A percentile compares a stretch with the other conserved stretches of the same genome.
These are phyloP conservation scores for Tolypocladium album DNA, from an alignment of 2,329 filamentous ascomycete species.

Conservation along the genomic window DNA sequence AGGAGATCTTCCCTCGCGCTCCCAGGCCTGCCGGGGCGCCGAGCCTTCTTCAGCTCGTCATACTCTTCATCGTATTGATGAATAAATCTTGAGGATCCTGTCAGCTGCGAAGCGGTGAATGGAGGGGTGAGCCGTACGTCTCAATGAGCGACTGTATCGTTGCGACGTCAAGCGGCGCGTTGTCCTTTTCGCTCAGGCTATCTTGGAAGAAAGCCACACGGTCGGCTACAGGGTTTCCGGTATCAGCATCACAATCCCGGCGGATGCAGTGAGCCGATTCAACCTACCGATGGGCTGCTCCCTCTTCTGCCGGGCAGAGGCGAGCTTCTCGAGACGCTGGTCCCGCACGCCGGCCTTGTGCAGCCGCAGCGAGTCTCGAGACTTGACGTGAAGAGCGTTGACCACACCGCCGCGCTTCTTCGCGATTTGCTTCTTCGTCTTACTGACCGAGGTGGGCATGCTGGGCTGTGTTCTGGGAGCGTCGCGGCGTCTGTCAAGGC, in stretches of 20 bases:
- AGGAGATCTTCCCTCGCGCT: slow-evolving; percentile 69
- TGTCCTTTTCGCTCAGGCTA: slow-evolving; percentile 39
- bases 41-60: slow-evolving; percentile 51
- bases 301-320: slow-evolving; percentile 57
- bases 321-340: slow-evolving; percentile 66
- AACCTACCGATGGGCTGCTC: slow-evolving; percentile 62
- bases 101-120: slow-evolving; percentile 10
- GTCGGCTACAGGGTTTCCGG: slow-evolving; percentile 14
- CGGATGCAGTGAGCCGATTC: background rate
- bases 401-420: slow-evolving; percentile 75
- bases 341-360: slow-evolving; percentile 72
- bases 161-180: slow-evolving; percentile 37
- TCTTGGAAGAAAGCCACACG: slow-evolving; percentile 57
- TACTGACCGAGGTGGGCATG: slow-evolving; percentile 71
- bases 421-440: slow-evolving; percentile 78
- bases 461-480: slow-evolving; percentile 11
- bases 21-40: slow-evolving; percentile 70
- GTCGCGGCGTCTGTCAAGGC: background rate
- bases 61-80: slow-evolving; percentile 64
- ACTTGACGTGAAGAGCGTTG: slow-evolving; percentile 74
- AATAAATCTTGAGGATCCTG: slow-evolving; percentile 39
- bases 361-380: slow-evolving; percentile 72
- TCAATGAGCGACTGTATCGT: slow-evolving; percentile 52
- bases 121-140: slow-evolving; percentile 32
- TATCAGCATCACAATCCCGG: background rate